Percentiles rank a stretch among this genome's conserved stretches.
Conservation (phyloP, 1,139 yeast species). For the Pichia sp. region DNA sequence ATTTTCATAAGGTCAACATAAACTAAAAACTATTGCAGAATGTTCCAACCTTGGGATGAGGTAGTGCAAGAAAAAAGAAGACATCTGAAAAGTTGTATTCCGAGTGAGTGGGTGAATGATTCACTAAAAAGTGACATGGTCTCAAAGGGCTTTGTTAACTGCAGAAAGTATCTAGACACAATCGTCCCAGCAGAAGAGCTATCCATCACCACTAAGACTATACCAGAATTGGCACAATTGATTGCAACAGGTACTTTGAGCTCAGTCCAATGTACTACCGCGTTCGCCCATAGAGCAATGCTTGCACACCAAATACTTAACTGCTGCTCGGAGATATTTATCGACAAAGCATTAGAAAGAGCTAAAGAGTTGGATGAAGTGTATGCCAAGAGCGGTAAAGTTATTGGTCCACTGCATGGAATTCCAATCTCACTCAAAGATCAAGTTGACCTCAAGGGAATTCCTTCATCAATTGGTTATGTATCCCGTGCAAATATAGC, state of each 20-base stretch:
- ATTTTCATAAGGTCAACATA: no score
- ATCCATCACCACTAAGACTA: slow-evolving; percentile 17
- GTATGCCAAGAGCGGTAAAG: slow-evolving; percentile 28
- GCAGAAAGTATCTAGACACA: slow-evolving; percentile 24
- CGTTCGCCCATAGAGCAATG: slow-evolving; percentile 52
- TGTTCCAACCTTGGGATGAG: background rate
- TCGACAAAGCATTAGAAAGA: slow-evolving; percentile 30
- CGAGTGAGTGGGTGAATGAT: slow-evolving; percentile 25
- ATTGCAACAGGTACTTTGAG: slow-evolving; percentile 30
- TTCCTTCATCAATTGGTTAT: slow-evolving; percentile 38
- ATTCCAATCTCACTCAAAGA: slow-evolving; percentile 56
- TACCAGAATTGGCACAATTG: slow-evolving; percentile 5
- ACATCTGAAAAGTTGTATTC: slow-evolving; percentile 18
- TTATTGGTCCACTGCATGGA: slow-evolving; percentile 55
- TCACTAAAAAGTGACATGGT: slow-evolving; percentile 17
- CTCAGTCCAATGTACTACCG: slow-evolving; percentile 37
- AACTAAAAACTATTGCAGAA: background rate
- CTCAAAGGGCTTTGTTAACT: slow-evolving; percentile 14
- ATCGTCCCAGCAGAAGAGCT: slow-evolving; percentile 23
- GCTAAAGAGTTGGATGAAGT: slow-evolving; percentile 41
- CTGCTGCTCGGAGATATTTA: slow-evolving; percentile 35
- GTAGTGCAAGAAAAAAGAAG: background rate
- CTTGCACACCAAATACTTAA: slow-evolving; percentile 49
- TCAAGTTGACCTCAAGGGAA: slow-evolving; percentile 38
- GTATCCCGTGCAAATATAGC: slow-evolving; percentile 29